A percentile compares a stretch with the other conserved stretches of the same genome.
phyloP scores from a whole-genome alignment of 192 early-diverging fungal genomes.

The Backusella parvicylindrica region DNA sequence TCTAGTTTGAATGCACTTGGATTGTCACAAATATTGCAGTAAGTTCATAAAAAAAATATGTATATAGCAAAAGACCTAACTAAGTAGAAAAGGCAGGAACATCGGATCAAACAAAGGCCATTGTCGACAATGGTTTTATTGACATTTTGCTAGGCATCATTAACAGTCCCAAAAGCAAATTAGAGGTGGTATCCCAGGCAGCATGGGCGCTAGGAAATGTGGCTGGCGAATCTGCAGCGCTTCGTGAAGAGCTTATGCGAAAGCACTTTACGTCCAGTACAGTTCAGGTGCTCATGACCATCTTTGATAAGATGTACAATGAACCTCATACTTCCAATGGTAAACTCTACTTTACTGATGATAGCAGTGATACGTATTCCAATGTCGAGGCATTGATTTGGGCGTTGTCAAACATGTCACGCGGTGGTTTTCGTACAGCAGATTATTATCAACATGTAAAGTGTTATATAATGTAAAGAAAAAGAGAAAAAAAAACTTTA shows the following conservation, averaged over 20 bases:
- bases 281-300: not conserved
- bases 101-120: slow-evolving; percentile 22
- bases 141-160: slow-evolving; percentile 8
- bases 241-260: slow-evolving; percentile 24
- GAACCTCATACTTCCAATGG: not conserved
- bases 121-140: slow-evolving; percentile 26
- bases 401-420: slow-evolving; percentile 36
- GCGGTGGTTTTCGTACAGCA: slow-evolving; percentile 30
- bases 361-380: not conserved
- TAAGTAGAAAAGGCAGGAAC: slow-evolving; percentile 27
- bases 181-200: slow-evolving; percentile 28
- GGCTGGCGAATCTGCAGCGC: slow-evolving; percentile 29
- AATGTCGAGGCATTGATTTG: slow-evolving; percentile 31
- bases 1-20: slow-evolving; percentile 38
- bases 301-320: slow-evolving; percentile 14
- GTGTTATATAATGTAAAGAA: not conserved
- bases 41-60: not conserved
- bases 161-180: not conserved
- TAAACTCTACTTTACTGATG: not conserved
- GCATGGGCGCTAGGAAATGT: slow-evolving; percentile 38
- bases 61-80: not conserved
- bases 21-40: slow-evolving; percentile 39
- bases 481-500: too few species aligned
- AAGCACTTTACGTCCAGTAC: slow-evolving; percentile 11
- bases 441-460: slow-evolving; percentile 24